phyloP scores from a whole-genome alignment of 768 basidiomycete genomes.

The Mycena kentingensis region DNA sequence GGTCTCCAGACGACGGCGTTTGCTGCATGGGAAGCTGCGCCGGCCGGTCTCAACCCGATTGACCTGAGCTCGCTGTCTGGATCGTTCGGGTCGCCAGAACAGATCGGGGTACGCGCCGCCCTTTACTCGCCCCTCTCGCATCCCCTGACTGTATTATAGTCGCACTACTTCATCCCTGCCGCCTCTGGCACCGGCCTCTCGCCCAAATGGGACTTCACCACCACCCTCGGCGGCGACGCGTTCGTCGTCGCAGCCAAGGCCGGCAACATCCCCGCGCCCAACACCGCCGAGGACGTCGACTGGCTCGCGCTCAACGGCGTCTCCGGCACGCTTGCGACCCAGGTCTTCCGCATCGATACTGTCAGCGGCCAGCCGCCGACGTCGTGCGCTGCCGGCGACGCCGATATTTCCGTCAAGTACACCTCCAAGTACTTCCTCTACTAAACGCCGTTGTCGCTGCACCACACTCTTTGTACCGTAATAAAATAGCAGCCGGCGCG shows the following conservation, averaged over 20 bases:
- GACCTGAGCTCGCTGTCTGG: constrained; percentile 2
- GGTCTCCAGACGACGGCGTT: constrained; percentile 18
- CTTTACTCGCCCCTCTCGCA: constrained; percentile 5
- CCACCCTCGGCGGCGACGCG: constrained; percentile 14
- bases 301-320: constrained; percentile 39
- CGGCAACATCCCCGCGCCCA: constrained; percentile 27
- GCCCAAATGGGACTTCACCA: constrained; percentile 44
- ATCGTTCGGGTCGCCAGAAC: neutral
- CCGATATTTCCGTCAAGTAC: too few relatives aligned
- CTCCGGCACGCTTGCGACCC: constrained; percentile 38
- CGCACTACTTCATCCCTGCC: constrained; percentile 46
- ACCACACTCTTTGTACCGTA: too few relatives aligned
- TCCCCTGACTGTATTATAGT: constrained; percentile 8
- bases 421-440: too few relatives aligned
- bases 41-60: constrained; percentile 5
- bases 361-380: constrained; percentile 37
- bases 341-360: constrained; percentile 35
- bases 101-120: constrained; percentile 4
- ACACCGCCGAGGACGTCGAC: constrained; percentile 36
- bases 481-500: too few relatives aligned
- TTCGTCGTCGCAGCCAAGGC: constrained; percentile 26
- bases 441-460: too few relatives aligned
- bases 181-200: constrained; percentile 31
- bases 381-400: too few relatives aligned
- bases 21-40: constrained; percentile 21